Evolutionary conservation across 371 early-diverging fungal genomes (phyloP), one percentile per base, ranked within the genome.

Genomic region (Furculomyces boomerangus): DNA sequence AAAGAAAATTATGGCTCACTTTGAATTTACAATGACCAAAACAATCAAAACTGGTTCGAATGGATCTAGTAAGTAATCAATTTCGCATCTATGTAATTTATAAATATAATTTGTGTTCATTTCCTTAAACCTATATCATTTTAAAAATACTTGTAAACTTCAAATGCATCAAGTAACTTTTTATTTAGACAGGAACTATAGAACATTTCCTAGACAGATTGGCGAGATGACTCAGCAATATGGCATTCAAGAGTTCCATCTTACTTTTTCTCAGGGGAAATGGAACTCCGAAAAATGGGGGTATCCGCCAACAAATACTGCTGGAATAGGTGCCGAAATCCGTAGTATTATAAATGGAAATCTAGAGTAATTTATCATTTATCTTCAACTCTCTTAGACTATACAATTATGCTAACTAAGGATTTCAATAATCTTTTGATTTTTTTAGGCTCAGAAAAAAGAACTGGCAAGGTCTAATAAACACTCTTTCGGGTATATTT

Each of bases 401-500:
- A 35, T 18, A 7, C 35, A 10, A 10, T 35, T 7, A 35, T 10
- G 18, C 35, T 35, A 7, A 10, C 18, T 35, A 35, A 35, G 16
- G 35, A 10, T 10, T 35, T 35, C 16, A 10, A 10, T 35, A 16
- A 35, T 10, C 16, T 10, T 10, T 35, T 45, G 7, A 8, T 45
- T 37, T 20, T 30, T 51, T 7, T 51, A 22, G 32, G 8, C 7
- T 25, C 22, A 56, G 49, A 27, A 48, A 56, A 31, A 66, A 79
- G 2, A 77, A 85, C 30, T 95, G 96, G 96, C 78, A 74, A 43
- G 80, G 84, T 2, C 64, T 94, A 55, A 84, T 90, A n/a, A 88
- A 91, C 62, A 81, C 90, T 0, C 72, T 93, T 26, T 84, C 93
- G 1, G 94, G 94, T 1, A 66, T 93, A 43, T 93, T 91, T 56